These are phyloP conservation scores for Triadica sebifera DNA, from an alignment of 345 rosid species.

Conservation along the genomic window DNA sequence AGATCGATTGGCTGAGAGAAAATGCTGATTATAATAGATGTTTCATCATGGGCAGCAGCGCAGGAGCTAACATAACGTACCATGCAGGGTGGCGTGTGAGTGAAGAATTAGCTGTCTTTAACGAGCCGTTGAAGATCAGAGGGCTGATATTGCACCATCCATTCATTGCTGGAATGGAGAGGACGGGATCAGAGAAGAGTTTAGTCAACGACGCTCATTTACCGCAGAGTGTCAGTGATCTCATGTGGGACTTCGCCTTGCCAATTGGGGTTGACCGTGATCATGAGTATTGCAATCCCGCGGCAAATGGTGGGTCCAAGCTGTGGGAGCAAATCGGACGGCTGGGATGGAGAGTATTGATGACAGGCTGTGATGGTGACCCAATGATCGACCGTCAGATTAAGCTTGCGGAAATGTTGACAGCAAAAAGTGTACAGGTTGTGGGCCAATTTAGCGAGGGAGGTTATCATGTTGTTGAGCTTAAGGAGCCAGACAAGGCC, in stretches of 20 bases:
- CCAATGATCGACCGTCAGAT: conserved; percentile 50
- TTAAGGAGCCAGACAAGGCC: too few relatives aligned
- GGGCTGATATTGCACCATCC: conserved; percentile 63
- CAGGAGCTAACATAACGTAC: conserved; percentile 57
- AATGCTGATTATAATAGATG: conserved; percentile 38
- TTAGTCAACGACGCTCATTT: conserved; percentile 24
- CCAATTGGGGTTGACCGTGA: conserved; percentile 50
- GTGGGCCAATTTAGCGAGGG: too few relatives aligned
- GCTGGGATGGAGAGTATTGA: conserved; percentile 46
- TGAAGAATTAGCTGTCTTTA: conserved; percentile 8
- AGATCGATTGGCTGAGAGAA: conserved; percentile 38
- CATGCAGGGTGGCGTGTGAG: conserved; percentile 40
- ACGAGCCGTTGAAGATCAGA: conserved; percentile 48
- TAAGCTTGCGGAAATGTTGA: conserved; percentile 37
- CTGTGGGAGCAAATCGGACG: conserved; percentile 16
- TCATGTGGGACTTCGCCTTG: conserved; percentile 52
- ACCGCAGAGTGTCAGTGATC: conserved; percentile 22
- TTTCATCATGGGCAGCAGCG: conserved; percentile 51
- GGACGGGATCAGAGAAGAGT: conserved; percentile 49
- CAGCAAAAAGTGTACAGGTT: conserved; percentile 40
- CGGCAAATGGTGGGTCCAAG: conserved; percentile 32
- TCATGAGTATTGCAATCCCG: conserved; percentile 57
- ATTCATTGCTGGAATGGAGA: conserved; percentile 50
- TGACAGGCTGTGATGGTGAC: conserved; percentile 46
- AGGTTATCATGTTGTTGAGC: too few relatives aligned